Conservation (phyloP, 768 basidiomycete species). For the Bullera alba region DNA sequence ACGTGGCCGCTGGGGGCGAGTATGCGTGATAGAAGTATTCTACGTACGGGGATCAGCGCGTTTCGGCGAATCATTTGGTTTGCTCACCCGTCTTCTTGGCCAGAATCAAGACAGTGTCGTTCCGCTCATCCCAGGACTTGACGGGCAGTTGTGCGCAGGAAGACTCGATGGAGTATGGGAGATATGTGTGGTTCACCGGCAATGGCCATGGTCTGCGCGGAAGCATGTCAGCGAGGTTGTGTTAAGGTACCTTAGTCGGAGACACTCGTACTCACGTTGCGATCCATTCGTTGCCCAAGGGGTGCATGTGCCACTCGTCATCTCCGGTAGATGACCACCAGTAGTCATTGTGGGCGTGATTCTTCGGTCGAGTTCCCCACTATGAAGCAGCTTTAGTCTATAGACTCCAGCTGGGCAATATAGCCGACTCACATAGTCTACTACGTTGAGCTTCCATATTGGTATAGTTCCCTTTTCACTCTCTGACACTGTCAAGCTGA, state of each 20-base stretch:
- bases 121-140: constrained; percentile 19
- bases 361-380: constrained; percentile 39
- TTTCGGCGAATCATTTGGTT: not conserved
- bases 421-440: constrained; percentile 38
- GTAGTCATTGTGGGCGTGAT: constrained; percentile 23
- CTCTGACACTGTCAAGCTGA: constrained; percentile 25
- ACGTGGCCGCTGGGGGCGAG: no score
- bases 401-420: not conserved
- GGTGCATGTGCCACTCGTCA: constrained; percentile 37
- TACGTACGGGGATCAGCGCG: constrained; percentile 1
- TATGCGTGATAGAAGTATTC: constrained; percentile 37
- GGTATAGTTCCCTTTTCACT: constrained; percentile 42
- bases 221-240: no score
- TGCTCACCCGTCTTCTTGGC: constrained; percentile 35
- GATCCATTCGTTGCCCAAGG: constrained; percentile 40
- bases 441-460: constrained; percentile 29
- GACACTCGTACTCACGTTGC: constrained; percentile 25
- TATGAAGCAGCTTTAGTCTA: no score
- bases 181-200: constrained; percentile 31
- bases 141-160: constrained; percentile 27
- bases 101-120: constrained; percentile 31
- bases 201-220: constrained; percentile 34
- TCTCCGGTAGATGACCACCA: constrained; percentile 31
- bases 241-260: not conserved
- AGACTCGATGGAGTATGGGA: constrained; percentile 43